A percentile compares a stretch with the other conserved stretches of the same genome.
Evolutionary conservation across 768 basidiomycete species (phyloP).

Genomic region (Mycena venus): DNA sequence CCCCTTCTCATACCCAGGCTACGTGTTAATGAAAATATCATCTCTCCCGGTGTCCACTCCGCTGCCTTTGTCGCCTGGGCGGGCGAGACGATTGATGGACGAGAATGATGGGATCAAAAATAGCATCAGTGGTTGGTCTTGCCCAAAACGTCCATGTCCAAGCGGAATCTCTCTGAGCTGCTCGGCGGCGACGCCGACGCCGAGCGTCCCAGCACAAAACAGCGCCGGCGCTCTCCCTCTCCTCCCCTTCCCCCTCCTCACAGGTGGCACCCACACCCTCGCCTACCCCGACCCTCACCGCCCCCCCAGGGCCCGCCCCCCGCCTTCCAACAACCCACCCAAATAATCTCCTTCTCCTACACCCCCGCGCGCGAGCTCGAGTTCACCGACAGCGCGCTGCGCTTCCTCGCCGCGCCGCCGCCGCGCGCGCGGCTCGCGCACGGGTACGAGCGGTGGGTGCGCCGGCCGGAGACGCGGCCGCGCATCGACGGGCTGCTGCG

Average conservation of each 20-base stretch:
- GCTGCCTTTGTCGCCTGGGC: background rate
- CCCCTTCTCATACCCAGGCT: too few relatives aligned
- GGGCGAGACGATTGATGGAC: background rate
- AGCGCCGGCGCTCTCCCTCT: conserved; percentile 12
- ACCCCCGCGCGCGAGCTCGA: conserved; percentile 66
- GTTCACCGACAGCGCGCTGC: conserved; percentile 78
- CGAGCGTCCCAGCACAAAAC: conserved; percentile 36
- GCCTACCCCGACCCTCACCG: conserved; percentile 7
- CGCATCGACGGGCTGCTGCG: conserved; percentile 78
- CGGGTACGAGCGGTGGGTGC: conserved; percentile 82
- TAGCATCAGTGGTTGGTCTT: background rate
- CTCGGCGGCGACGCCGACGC: conserved; percentile 35
- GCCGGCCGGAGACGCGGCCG: conserved; percentile 73
- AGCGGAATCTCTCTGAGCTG: conserved; percentile 10
- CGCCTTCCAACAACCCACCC: conserved; percentile 79
- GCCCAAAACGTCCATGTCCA: conserved; percentile 18
- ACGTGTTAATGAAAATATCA: too few relatives aligned
- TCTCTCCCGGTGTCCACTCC: too few relatives aligned
- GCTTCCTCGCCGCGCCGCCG: conserved; percentile 81
- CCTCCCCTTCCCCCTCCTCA: too few relatives aligned
- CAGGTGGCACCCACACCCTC: conserved; percentile 2
- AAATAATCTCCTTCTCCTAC: conserved; percentile 81
- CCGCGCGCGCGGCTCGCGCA: conserved; percentile 72
- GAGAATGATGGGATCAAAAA: background rate
- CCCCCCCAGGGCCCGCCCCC: conserved; percentile 21